Base-by-base conservation (phyloP, 495 filamentous ascomycete genomes). In the Penicillium atrosanguineum region DNA sequence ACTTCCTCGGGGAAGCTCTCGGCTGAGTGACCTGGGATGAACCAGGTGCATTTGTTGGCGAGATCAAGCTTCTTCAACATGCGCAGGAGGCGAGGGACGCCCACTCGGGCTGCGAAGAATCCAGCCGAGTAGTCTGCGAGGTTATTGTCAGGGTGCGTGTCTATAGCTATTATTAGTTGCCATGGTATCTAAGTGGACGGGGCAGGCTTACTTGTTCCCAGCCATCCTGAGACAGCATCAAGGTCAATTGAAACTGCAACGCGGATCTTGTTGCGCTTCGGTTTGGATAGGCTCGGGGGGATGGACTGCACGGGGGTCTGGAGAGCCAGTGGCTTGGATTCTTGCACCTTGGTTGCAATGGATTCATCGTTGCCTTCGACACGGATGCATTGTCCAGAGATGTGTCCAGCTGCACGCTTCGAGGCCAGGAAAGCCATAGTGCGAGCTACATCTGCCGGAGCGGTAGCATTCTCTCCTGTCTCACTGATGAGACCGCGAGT, bases 11-110 rank as follows among this genome's bases (percentile, higher is more conserved):
- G 82, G 61, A 86, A 87, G 14, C 73, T 82, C 53, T 87, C 83
- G 48, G 81, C 73, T 1, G 79, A 82, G 62, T 87, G 83, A 7
- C 83, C 83, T 0, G 83, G 83, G 19, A 87, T 76, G 56, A 84
- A 85, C 83, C 83, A 87, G 4, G 83, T 83, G 16, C 81, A 71
- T 26, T 76, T 75, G 6, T 80, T 68, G 6, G 76, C 65, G 34
- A 86, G 73, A 9, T 61, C 61, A 38, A 79, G 72, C 56, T 81
- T 83, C 26, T 74, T 70, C 54, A 87, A 76, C 44, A 87, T 69
- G 38, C 78, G 81, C 6, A 87, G 62, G 14, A 87, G 65, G 20
- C 83, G 77, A 1, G 78, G 80, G 11, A 83, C 83, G 44, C 83
- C 83, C 14, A 85, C 82, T 47, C 73, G 70, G 9, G 77, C 83